phyloP scores from a whole-genome alignment of 805 yeast genomes.

The Grigorovia transvaalensis region DNA sequence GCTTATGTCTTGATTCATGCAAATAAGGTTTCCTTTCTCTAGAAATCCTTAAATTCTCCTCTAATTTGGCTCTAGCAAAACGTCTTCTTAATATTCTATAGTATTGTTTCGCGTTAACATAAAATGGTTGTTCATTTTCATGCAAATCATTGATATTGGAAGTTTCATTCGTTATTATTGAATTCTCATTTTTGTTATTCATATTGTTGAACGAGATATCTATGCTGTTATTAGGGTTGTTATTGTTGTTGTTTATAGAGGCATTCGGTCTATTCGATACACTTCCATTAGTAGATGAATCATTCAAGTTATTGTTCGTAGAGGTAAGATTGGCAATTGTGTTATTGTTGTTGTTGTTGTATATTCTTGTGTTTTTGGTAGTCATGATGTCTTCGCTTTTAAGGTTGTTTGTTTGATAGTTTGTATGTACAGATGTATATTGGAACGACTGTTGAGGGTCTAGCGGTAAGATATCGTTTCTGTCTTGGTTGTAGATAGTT shows the following conservation, averaged over 20 bases:
- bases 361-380: neutral
- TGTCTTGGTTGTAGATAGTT: no score
- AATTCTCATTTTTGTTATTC: neutral
- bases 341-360: neutral
- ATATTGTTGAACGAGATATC: neutral
- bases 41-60: slow-evolving; percentile 77
- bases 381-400: no score
- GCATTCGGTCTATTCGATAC: no score
- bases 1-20: slow-evolving; percentile 96
- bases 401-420: no score
- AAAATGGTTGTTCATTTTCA: slow-evolving; percentile 72
- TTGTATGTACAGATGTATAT: no score
- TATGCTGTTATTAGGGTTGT: neutral
- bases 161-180: no score
- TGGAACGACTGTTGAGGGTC: no score
- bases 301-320: no score
- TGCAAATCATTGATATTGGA: neutral
- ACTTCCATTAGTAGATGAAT: no score
- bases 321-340: neutral
- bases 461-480: no score
- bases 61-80: slow-evolving; percentile 85
- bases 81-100: slow-evolving; percentile 90
- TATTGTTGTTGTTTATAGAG: neutral
- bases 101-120: slow-evolving; percentile 95
- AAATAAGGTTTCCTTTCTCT: slow-evolving; percentile 87